Percentiles rank a stretch among this genome's conserved stretches.
Evolutionary conservation across 345 rosid genomes (phyloP).

Genomic region (Litchi chinensis): DNA sequence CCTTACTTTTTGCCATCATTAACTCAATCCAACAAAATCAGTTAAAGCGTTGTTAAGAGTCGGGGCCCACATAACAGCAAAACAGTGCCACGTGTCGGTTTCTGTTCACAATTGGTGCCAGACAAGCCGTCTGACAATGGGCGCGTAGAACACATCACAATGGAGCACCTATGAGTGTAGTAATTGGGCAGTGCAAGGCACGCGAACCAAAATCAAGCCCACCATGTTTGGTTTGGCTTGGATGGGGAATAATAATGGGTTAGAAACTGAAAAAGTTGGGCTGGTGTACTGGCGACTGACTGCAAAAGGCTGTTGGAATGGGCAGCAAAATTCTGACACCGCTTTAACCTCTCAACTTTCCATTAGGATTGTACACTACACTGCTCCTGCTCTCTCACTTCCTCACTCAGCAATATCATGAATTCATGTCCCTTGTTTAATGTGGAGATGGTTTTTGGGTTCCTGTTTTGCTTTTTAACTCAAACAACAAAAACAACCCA

Average conservation of each 20-base stretch:
- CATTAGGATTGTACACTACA: background rate
- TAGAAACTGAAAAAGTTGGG: background rate
- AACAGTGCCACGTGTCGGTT: slow-evolving; percentile 18
- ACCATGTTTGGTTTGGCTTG: background rate
- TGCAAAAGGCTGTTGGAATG: slow-evolving; percentile 22
- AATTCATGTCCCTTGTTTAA: background rate
- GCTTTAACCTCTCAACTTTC: slow-evolving; percentile 28
- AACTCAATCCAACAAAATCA: background rate
- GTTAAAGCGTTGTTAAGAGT: background rate
- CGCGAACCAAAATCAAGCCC: background rate
- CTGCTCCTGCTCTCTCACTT: background rate
- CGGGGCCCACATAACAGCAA: background rate
- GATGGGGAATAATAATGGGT: background rate
- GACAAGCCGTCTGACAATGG: slow-evolving; percentile 12
- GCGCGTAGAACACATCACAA: slow-evolving; percentile 24
- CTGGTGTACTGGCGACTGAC: slow-evolving; percentile 4
- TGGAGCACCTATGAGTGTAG: no score
- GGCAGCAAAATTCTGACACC: slow-evolving; percentile 38
- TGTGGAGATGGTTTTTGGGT: background rate
- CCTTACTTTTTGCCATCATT: no score
- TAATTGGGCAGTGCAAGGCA: slow-evolving; percentile 12
- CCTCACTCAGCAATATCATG: background rate
- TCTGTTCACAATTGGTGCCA: background rate
- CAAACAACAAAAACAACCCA: background rate
- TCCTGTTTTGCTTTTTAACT: background rate